Conservation (phyloP, 805 yeast genomes). For the Metschnikowia similis region DNA sequence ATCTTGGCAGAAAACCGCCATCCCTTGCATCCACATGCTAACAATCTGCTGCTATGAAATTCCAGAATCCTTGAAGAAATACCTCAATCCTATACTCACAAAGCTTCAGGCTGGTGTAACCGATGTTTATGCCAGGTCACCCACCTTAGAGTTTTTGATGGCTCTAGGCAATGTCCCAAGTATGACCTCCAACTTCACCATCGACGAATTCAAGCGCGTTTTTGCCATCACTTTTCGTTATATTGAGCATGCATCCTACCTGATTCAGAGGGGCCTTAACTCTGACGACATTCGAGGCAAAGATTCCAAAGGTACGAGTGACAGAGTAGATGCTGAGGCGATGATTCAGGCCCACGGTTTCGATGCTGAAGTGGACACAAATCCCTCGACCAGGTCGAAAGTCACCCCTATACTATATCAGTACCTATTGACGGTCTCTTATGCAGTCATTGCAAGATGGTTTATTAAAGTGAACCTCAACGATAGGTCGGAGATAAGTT, state of each 20-base stretch:
- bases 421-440: conserved; percentile 61
- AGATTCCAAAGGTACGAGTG: conserved; percentile 5
- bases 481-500: conserved; percentile 56
- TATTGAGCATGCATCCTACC: conserved; percentile 65
- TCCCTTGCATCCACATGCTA: conserved; percentile 72
- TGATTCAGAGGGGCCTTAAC: conserved; percentile 22
- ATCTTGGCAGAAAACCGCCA: conserved; percentile 75
- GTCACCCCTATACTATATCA: conserved; percentile 51
- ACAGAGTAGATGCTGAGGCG: neutral
- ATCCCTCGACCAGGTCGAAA: conserved; percentile 50
- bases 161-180: conserved; percentile 63
- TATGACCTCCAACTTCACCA: conserved; percentile 65
- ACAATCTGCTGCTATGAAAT: conserved; percentile 78
- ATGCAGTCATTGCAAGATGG: conserved; percentile 67
- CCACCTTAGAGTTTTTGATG: conserved; percentile 69
- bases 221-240: conserved; percentile 81
- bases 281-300: conserved; percentile 7
- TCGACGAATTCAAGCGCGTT: conserved; percentile 72
- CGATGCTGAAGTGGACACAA: conserved; percentile 49
- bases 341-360: conserved; percentile 28
- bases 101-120: conserved; percentile 72
- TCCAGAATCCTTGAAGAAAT: conserved; percentile 68
- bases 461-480: conserved; percentile 56
- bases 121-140: conserved; percentile 62
- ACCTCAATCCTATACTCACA: conserved; percentile 62